Evolutionary conservation across 2,329 filamentous ascomycete genomes (phyloP).

Genomic region (Stachybotrys echinatus): DNA sequence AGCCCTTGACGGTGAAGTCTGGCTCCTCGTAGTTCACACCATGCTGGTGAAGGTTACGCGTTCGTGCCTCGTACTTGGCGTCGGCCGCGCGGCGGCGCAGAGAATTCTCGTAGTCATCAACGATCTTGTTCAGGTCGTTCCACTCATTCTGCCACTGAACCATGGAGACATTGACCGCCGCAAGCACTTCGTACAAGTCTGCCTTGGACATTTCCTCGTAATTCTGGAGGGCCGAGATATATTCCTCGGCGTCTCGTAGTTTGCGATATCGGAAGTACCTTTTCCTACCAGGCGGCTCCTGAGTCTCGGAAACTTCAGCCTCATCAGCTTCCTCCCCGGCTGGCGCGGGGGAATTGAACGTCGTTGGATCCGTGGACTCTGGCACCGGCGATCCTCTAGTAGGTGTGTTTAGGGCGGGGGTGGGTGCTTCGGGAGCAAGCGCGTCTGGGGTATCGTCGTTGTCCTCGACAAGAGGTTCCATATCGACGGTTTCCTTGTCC

Average conservation of each 20-base stretch:
- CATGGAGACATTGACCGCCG: constrained; percentile 39
- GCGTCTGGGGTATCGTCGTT: constrained; percentile 24
- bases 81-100: constrained; percentile 44
- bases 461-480: constrained; percentile 25
- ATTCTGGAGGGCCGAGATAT: constrained; percentile 41
- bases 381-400: constrained; percentile 31
- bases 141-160: constrained; percentile 51
- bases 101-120: constrained; percentile 55
- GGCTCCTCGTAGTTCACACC: constrained; percentile 41
- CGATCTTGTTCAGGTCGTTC: constrained; percentile 40
- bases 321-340: constrained; percentile 30
- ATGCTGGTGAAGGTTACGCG: constrained; percentile 33
- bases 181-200: constrained; percentile 39
- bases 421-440: constrained; percentile 25
- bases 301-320: constrained; percentile 26
- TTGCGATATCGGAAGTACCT: constrained; percentile 41
- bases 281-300: constrained; percentile 21
- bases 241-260: constrained; percentile 45
- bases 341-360: constrained; percentile 31
- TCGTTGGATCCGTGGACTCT: constrained; percentile 31
- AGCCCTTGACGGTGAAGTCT: constrained; percentile 50
- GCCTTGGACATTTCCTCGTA: constrained; percentile 41
- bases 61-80: constrained; percentile 39
- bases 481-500: constrained; percentile 20
- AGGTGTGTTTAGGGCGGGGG: constrained; percentile 32